Evolutionary conservation across 2,329 filamentous ascomycete genomes (phyloP), one percentile per base, ranked within the genome.

Genomic region (Xylariaceae sp.): DNA sequence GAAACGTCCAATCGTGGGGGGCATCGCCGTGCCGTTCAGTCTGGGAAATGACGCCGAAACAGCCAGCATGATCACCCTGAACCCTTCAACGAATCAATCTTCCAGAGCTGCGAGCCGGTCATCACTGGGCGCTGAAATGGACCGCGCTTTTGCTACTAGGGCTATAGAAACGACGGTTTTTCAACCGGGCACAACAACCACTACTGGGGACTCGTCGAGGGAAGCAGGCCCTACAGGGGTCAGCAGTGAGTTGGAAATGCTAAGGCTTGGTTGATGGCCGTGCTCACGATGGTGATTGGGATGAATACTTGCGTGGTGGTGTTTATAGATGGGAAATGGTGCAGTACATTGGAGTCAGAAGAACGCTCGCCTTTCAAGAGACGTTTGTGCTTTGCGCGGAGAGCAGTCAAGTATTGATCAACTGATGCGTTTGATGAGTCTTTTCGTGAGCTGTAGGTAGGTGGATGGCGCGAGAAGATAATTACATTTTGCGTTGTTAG

Each of bases 1-100:
- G 4, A 87, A 85, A 64, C 75, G 87, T 2, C 85, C 87, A 0
- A 84, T 83, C 45, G 75, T 87, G 4, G 83, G 81, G 26, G 85
- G 86, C 0, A 80, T 90, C 30, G 86, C 88, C 0, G 79, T 89
- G 62, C 88, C 88, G 0, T 91, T 91, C 65, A 87, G 81, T 54
- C 68, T 91, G 11, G 79, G 79, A 50, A 80, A 79, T 60, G 79
- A 86, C 26, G 79, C 80, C 1, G 79, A 82, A 3, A 87, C 83
- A 19, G 85, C 85, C 0, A 89, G 86, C 71, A 89, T 87, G 79
- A 72, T 86, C 50, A 89, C 87, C 0, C 70, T 90, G 26, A 73
- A 76, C 37, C 81, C 80, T 12, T 64, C 68, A 4, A 58, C 64
- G 26, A 69, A 71, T 3, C 68, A 65, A 9, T 65, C 64, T 3